A percentile compares a stretch with the other conserved stretches of the same genome.
Conservation (phyloP, 2,329 filamentous ascomycete genomes). For the Stemphylium beticola region DNA sequence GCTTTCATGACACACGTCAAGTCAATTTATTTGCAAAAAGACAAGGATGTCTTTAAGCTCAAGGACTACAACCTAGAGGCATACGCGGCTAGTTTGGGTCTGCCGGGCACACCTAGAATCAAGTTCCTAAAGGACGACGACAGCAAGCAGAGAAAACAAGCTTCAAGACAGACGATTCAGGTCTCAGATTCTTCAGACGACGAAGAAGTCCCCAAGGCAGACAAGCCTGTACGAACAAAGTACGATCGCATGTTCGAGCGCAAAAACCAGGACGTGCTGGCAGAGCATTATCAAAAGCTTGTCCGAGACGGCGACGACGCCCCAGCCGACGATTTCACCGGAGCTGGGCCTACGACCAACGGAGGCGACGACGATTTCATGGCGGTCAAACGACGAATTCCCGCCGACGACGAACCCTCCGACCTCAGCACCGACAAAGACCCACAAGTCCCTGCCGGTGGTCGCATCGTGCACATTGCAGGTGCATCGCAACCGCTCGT, state of each 20-base stretch:
- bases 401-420: constrained; percentile 66
- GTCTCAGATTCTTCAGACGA: constrained; percentile 67
- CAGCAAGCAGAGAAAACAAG: constrained; percentile 85
- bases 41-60: constrained; percentile 90
- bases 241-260: constrained; percentile 98
- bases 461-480: constrained; percentile 67
- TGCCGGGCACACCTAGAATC: constrained; percentile 90
- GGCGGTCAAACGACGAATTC: constrained; percentile 85
- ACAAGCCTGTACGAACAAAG: constrained; percentile 83
- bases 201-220: constrained; percentile 55
- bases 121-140: constrained; percentile 92
- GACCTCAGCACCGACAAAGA: constrained; percentile 53
- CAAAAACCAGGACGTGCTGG: constrained; percentile 92
- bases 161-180: constrained; percentile 69
- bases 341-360: constrained; percentile 35
- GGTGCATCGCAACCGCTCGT: constrained; percentile 73
- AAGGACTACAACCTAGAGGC: constrained; percentile 83
- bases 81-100: constrained; percentile 81
- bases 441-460: constrained; percentile 51
- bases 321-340: constrained; percentile 44
- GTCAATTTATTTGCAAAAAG: constrained; percentile 84
- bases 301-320: constrained; percentile 62
- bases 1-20: constrained; percentile 90
- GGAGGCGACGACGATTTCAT: constrained; percentile 83
- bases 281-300: constrained; percentile 90